Evolutionary conservation across 164 flowering plant species (phyloP).

Genomic region (Dillenia suffruticosa): DNA sequence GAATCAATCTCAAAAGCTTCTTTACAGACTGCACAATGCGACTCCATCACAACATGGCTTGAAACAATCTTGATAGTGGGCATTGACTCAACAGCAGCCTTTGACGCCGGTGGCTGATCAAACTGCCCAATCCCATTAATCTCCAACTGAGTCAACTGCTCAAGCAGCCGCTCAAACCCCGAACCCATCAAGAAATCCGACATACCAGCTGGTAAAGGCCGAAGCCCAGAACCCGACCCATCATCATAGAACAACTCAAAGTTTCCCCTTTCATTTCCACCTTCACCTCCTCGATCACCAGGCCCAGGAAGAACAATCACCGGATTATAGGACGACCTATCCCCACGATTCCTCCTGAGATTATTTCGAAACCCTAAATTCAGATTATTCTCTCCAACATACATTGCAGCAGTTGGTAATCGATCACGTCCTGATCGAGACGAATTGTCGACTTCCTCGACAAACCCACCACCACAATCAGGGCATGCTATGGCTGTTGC

Average conservation of each 20-base stretch:
- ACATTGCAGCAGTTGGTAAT: conserved; percentile 36
- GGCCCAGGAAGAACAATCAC: conserved; percentile 69
- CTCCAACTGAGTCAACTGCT: conserved; percentile 67
- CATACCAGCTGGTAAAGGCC: conserved; percentile 65
- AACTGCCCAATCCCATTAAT: conserved; percentile 41
- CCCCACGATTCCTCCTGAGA: conserved; percentile 38
- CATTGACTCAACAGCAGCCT: conserved; percentile 66
- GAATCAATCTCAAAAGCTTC: conserved; percentile 53
- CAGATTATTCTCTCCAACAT: conserved; percentile 21
- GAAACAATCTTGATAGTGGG: conserved; percentile 44
- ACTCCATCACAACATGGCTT: conserved; percentile 32
- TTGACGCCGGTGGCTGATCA: conserved; percentile 70
- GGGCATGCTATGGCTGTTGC: conserved; percentile 39
- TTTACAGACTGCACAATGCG: conserved; percentile 69
- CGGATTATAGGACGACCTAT: conserved; percentile 65
- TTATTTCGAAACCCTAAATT: conserved; percentile 30
- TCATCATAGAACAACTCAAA: conserved; percentile 75
- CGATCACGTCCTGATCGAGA: conserved; percentile 16
- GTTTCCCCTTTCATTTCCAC: conserved; percentile 23
- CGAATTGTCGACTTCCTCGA: conserved; percentile 47
- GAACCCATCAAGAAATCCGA: conserved; percentile 71
- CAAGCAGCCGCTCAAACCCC: conserved; percentile 71
- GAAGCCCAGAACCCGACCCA: conserved; percentile 65
- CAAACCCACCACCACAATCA: conserved; percentile 63
- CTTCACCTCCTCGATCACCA: conserved; percentile 10